Evolutionary conservation across 345 rosid species (phyloP).

Genomic region (Rhizophora mangle): DNA sequence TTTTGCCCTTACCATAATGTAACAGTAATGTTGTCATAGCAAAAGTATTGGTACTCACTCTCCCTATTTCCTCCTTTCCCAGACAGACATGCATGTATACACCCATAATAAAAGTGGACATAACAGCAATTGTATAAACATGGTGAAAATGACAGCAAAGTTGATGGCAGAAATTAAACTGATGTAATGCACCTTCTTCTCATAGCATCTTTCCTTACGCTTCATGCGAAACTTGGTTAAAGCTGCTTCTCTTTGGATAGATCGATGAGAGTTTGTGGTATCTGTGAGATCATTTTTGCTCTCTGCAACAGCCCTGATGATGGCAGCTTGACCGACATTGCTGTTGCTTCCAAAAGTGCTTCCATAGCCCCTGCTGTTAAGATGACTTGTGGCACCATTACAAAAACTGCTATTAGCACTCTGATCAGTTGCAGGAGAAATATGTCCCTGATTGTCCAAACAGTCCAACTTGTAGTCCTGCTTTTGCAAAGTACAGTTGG

Average conservation of each 20-base stretch:
- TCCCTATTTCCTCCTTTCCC: no score
- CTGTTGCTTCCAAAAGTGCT: slow-evolving; percentile 49
- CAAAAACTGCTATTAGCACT: slow-evolving; percentile 63
- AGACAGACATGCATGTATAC: no score
- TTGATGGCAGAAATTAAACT: not conserved
- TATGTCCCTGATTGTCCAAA: slow-evolving; percentile 50
- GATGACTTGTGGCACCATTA: slow-evolving; percentile 43
- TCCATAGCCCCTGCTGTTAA: slow-evolving; percentile 45
- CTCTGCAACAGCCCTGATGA: slow-evolving; percentile 39
- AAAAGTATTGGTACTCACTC: no score
- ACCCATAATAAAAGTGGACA: not conserved
- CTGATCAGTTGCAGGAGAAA: slow-evolving; percentile 53
- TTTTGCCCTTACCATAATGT: no score
- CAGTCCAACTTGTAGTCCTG: slow-evolving; percentile 32
- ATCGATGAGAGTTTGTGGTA: slow-evolving; percentile 39
- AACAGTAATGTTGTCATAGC: no score
- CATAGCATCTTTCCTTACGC: slow-evolving; percentile 92
- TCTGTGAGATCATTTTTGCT: slow-evolving; percentile 42
- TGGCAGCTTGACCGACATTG: slow-evolving; percentile 43
- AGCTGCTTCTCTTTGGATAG: slow-evolving; percentile 84
- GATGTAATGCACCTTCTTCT: slow-evolving; percentile 61
- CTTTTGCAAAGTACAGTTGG: slow-evolving; percentile 31
- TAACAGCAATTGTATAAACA: not conserved
- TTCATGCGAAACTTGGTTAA: slow-evolving; percentile 80
- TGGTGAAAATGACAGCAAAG: no score